These are phyloP conservation scores for Penicillium expansum DNA, from an alignment of 2,329 filamentous ascomycete species.

Conservation along the genomic window DNA sequence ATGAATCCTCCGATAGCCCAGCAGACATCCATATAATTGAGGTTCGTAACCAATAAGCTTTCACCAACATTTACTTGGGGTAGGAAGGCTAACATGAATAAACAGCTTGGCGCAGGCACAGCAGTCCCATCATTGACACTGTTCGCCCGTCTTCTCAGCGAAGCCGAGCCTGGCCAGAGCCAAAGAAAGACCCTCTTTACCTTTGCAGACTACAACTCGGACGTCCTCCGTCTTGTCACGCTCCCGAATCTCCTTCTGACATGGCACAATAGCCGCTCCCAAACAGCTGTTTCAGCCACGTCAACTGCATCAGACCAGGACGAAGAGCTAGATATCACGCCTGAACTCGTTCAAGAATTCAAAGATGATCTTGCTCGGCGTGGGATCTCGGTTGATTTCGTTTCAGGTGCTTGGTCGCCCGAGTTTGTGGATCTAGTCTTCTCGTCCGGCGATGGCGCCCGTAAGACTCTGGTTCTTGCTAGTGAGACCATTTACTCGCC, in stretches of 20 bases:
- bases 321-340: constrained; percentile 50
- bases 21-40: constrained; percentile 43
- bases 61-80: too few species aligned
- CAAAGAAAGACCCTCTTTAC: constrained; percentile 49
- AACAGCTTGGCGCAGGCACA: constrained; percentile 62
- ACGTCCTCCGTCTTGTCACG: constrained; percentile 60
- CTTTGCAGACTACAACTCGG: constrained; percentile 60
- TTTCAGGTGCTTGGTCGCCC: constrained; percentile 61
- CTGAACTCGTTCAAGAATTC: constrained; percentile 48
- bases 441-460: constrained; percentile 33
- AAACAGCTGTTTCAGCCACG: not conserved
- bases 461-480: constrained; percentile 54
- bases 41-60: constrained; percentile 23
- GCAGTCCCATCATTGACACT: constrained; percentile 58
- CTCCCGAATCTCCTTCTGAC: constrained; percentile 60
- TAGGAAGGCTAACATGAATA: not conserved
- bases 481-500: constrained; percentile 66
- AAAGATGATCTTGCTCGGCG: constrained; percentile 39
- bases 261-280: constrained; percentile 41
- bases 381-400: constrained; percentile 52
- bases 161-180: constrained; percentile 10
- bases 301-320: constrained; percentile 12
- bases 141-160: constrained; percentile 51
- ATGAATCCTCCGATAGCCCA: constrained; percentile 10
- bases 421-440: constrained; percentile 45